phyloP scores from a whole-genome alignment of 345 rosid genomes.

The Aegle marmelos region DNA sequence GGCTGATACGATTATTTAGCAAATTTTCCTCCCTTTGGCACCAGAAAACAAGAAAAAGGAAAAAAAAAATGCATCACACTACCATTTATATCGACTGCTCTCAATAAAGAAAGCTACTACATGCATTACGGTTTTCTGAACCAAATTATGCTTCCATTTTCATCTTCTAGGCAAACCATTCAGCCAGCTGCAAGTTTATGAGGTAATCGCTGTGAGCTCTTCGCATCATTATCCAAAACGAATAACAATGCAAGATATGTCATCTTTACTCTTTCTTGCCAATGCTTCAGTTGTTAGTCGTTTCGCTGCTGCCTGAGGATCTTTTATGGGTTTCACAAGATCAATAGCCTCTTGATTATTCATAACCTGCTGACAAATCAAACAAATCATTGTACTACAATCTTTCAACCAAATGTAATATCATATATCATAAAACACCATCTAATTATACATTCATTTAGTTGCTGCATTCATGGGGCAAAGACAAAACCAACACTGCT shows the following conservation, averaged over 20 bases:
- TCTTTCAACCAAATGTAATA: not conserved
- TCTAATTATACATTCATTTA: not conserved
- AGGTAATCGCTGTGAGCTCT: not conserved
- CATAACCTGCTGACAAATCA: constrained; percentile 34
- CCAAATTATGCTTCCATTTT: constrained; percentile 9
- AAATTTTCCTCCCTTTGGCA: not conserved
- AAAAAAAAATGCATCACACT: constrained; percentile 25
- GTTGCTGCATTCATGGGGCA: not conserved
- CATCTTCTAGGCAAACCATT: constrained; percentile 12
- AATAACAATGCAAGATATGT: constrained; percentile 57
- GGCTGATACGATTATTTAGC: constrained; percentile 15
- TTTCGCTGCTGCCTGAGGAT: constrained; percentile 57
- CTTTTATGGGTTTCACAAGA: constrained; percentile 43
- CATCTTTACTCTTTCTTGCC: constrained; percentile 57
- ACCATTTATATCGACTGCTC: not conserved
- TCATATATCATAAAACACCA: not conserved
- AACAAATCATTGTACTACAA: constrained; percentile 1
- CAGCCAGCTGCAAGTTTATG: constrained; percentile 9
- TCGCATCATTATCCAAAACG: constrained; percentile 39
- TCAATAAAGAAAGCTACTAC: constrained; percentile 5
- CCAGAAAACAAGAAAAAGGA: constrained; percentile 9
- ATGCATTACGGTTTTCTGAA: constrained; percentile 12
- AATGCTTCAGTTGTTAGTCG: constrained; percentile 50
- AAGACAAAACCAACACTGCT: not conserved
- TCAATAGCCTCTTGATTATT: constrained; percentile 45